Conservation (phyloP, 371 early-diverging fungal genomes). For the Zychaea mexicana region DNA sequence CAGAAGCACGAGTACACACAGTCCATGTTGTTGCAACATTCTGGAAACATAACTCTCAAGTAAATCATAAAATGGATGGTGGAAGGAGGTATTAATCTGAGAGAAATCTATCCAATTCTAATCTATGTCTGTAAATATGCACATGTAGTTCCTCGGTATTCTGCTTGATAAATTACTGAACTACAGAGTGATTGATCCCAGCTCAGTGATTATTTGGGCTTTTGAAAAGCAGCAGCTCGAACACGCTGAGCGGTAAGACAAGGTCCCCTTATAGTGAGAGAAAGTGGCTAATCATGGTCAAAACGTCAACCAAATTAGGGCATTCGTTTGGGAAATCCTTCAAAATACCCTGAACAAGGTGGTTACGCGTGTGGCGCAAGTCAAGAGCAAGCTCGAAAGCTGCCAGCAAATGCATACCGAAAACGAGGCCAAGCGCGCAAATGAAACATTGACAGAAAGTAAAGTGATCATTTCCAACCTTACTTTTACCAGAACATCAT, state of each 20-base stretch:
- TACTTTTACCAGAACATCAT: not conserved
- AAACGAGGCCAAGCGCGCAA: constrained; percentile 35
- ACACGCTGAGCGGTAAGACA: constrained; percentile 53
- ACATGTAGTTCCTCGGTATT: constrained; percentile 77
- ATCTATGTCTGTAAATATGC: not conserved
- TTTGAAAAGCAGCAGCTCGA: constrained; percentile 63
- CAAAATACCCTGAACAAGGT: constrained; percentile 82
- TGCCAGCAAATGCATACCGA: constrained; percentile 37
- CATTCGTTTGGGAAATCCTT: constrained; percentile 79
- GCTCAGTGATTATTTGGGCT: constrained; percentile 77
- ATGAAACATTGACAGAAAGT: constrained; percentile 34
- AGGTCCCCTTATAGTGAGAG: not conserved
- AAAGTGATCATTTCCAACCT: constrained; percentile 13
- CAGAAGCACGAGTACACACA: constrained; percentile 67
- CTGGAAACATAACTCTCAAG: constrained; percentile 84
- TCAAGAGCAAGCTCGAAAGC: constrained; percentile 56
- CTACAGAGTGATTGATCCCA: constrained; percentile 89
- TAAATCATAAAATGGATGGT: constrained; percentile 8
- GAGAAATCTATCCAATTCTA: no score
- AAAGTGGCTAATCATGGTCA: not conserved
- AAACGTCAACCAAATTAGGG: constrained; percentile 35
- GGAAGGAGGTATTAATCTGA: not conserved
- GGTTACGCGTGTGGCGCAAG: constrained; percentile 78
- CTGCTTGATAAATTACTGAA: constrained; percentile 89
- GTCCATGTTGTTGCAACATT: constrained; percentile 78